Conservation (phyloP, 164 flowering plant species). For the Hamamelis virginiana region DNA sequence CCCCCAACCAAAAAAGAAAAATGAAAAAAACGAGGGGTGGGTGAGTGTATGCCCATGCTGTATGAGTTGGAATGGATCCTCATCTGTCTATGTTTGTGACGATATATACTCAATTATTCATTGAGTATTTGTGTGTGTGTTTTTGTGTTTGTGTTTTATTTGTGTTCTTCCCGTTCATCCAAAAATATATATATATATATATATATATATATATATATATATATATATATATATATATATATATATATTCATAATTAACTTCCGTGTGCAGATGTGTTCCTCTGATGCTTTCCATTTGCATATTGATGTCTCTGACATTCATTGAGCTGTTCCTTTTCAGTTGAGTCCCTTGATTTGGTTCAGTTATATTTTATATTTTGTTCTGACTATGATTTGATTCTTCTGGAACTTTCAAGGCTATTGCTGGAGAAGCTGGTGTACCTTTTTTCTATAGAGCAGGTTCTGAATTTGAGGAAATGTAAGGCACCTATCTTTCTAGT, state of each 20-base stretch:
- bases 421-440: slow-evolving; percentile 99
- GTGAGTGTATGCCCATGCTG: background rate
- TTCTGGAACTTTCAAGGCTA: slow-evolving; percentile 63
- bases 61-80: background rate
- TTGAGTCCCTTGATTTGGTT: background rate
- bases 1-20: too few relatives aligned
- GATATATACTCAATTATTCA: background rate
- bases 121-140: too few relatives aligned
- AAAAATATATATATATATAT: too few relatives aligned
- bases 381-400: slow-evolving; percentile 10
- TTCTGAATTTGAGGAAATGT: slow-evolving; percentile 99
- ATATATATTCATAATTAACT: background rate
- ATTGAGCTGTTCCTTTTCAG: background rate
- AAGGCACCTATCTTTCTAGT: slow-evolving; percentile 26
- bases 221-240: too few relatives aligned
- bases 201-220: too few relatives aligned
- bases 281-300: background rate
- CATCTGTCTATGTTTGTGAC: background rate
- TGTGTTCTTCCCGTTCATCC: too few relatives aligned
- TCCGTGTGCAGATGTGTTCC: background rate
- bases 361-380: background rate
- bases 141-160: too few relatives aligned
- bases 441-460: slow-evolving; percentile 99
- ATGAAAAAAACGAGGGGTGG: background rate
- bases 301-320: background rate